Evolutionary conservation across 495 filamentous ascomycete species (phyloP).

Genomic region (Penicillium verhagenii): DNA sequence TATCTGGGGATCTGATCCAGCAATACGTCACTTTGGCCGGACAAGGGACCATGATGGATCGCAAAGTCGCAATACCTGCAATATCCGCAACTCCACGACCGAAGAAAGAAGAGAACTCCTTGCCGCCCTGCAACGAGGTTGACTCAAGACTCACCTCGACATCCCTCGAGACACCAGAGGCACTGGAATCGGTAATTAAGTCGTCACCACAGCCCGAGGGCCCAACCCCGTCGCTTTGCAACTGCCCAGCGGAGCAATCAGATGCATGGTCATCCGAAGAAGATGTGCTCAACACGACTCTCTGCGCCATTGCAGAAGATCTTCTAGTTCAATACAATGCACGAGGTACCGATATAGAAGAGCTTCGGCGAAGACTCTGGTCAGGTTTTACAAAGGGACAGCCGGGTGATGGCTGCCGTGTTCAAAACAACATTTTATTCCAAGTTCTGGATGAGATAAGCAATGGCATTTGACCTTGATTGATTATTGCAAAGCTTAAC

Average conservation of each 20-base stretch:
- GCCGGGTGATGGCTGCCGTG: conserved; percentile 40
- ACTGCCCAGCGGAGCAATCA: conserved; percentile 11
- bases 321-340: conserved; percentile 42
- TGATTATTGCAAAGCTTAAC: not conserved
- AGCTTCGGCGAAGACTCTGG: conserved; percentile 36
- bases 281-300: conserved; percentile 38
- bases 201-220: not conserved
- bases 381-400: conserved; percentile 34
- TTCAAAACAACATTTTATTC: conserved; percentile 43
- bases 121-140: not conserved
- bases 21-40: conserved; percentile 29
- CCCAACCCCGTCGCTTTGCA: not conserved
- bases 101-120: not conserved
- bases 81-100: conserved; percentile 32
- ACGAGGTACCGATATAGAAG: conserved; percentile 34
- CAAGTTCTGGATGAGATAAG: conserved; percentile 48
- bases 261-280: conserved; percentile 15
- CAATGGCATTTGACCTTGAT: conserved; percentile 23
- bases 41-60: conserved; percentile 13
- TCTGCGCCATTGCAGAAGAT: conserved; percentile 43
- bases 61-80: conserved; percentile 43
- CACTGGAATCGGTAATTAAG: not conserved
- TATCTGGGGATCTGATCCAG: conserved; percentile 26
- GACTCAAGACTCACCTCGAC: not conserved
- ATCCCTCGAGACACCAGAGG: not conserved